phyloP scores from a whole-genome alignment of 2,329 filamentous ascomycete species.

The Huntiella abstrusa region DNA sequence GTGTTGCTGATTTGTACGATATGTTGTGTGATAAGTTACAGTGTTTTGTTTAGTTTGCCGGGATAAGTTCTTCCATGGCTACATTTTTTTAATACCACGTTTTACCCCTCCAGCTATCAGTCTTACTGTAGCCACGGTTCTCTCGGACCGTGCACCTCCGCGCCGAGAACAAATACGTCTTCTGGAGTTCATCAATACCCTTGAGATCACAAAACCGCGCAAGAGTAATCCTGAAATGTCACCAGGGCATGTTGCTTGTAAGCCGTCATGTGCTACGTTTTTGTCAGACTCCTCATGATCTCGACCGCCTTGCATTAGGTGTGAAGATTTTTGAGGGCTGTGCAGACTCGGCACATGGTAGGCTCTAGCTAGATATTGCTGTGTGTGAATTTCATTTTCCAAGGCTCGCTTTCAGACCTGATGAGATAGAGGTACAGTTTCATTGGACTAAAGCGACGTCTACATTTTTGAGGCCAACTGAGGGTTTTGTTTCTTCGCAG shows the following conservation, averaged over 20 bases:
- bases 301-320: too few species aligned
- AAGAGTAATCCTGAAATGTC: slow-evolving; percentile 26
- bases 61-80: slow-evolving; percentile 9
- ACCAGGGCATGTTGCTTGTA: background rate
- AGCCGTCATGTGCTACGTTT: too few species aligned
- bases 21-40: background rate
- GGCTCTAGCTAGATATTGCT: too few species aligned
- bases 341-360: too few species aligned
- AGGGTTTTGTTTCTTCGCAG: background rate
- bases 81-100: slow-evolving; percentile 9
- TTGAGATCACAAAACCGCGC: slow-evolving; percentile 42
- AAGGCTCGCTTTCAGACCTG: slow-evolving; percentile 35
- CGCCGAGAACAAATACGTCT: slow-evolving; percentile 43
- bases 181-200: slow-evolving; percentile 30
- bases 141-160: slow-evolving; percentile 11
- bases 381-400: background rate
- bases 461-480: slow-evolving; percentile 26
- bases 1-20: background rate
- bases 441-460: slow-evolving; percentile 45
- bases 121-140: slow-evolving; percentile 3
- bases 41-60: slow-evolving; percentile 1
- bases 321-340: too few species aligned
- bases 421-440: slow-evolving; percentile 36
- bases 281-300: too few species aligned
- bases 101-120: background rate